A percentile compares a stretch with the other conserved stretches of the same genome.
These are phyloP conservation scores for Scorias spongiosa DNA, from an alignment of 2,329 filamentous ascomycete genomes.

Conservation along the genomic window DNA sequence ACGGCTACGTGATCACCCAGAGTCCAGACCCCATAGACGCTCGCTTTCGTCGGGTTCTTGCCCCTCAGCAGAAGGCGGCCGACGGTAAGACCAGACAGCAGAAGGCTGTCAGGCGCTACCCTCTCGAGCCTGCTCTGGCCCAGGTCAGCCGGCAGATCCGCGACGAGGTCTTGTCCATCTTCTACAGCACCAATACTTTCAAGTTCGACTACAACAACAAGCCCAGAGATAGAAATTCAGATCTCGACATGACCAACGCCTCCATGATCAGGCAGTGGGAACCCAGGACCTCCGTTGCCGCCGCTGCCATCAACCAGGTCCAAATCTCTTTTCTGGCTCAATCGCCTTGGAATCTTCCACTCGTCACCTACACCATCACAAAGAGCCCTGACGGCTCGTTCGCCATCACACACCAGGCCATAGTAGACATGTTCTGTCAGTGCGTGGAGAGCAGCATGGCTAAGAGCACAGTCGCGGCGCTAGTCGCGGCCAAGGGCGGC, in stretches of 20 bases:
- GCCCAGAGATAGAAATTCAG: not conserved
- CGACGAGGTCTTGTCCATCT: conserved; percentile 8
- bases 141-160: conserved; percentile 2
- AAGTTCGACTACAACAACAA: not conserved
- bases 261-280: not conserved
- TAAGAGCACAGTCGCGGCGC: not conserved
- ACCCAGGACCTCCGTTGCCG: not conserved
- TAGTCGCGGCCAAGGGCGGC: not conserved
- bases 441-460: not conserved
- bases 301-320: not conserved
- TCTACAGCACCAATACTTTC: conserved; percentile 10
- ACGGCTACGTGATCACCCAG: not conserved
- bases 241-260: not conserved
- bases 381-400: not conserved
- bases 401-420: not conserved
- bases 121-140: not conserved
- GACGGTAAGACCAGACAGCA: not conserved
- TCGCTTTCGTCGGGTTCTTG: not conserved
- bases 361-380: not conserved
- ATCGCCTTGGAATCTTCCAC: not conserved
- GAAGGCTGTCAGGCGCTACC: not conserved
- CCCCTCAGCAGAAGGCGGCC: not conserved
- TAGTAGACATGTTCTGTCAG: not conserved
- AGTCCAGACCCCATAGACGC: not conserved
- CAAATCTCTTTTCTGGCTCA: not conserved